Percentiles rank a stretch among this genome's conserved stretches.
These are phyloP conservation scores for Endocalyx cinctus DNA, from an alignment of 2,329 filamentous ascomycete genomes.

Conservation along the genomic window DNA sequence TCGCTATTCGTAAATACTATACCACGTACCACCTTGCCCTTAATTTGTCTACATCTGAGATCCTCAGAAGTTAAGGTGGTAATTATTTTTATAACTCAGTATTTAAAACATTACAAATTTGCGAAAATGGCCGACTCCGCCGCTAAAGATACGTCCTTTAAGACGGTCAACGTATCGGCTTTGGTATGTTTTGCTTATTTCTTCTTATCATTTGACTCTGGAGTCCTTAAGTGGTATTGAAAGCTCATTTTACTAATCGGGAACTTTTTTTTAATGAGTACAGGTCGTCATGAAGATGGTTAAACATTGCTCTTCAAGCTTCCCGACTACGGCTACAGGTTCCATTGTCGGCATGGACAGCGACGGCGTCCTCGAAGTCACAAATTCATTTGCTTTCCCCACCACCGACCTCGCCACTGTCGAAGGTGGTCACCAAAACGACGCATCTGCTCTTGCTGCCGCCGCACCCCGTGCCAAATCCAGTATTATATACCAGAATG, in stretches of 20 bases:
- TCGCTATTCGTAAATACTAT: too few relatives aligned
- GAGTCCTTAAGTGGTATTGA: too few relatives aligned
- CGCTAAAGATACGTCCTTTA: slow-evolving; percentile 70
- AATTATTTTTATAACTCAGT: slow-evolving; percentile 32
- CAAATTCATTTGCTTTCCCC: slow-evolving; percentile 93
- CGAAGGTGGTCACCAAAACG: slow-evolving; percentile 67
- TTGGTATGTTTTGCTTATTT: slow-evolving; percentile 60
- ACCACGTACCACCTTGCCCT: too few relatives aligned
- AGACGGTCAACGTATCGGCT: slow-evolving; percentile 89
- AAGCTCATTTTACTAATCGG: too few relatives aligned
- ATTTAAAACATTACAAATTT: too few relatives aligned
- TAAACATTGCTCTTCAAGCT: slow-evolving; percentile 84
- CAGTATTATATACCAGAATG: slow-evolving; percentile 82
- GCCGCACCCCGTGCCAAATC: slow-evolving; percentile 89
- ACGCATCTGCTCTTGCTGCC: slow-evolving; percentile 71
- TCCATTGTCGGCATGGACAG: slow-evolving; percentile 92
- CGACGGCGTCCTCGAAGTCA: slow-evolving; percentile 77
- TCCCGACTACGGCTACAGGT: slow-evolving; percentile 85
- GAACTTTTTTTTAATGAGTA: too few relatives aligned
- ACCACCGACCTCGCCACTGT: slow-evolving; percentile 66
- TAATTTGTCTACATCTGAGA: background rate
- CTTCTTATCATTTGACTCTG: slow-evolving; percentile 31
- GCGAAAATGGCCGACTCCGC: slow-evolving; percentile 57
- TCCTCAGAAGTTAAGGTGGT: background rate
- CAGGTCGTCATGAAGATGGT: slow-evolving; percentile 97